These are phyloP conservation scores for Akanthomyces uredinophilus DNA, from an alignment of 2,329 filamentous ascomycete genomes.

Conservation along the genomic window DNA sequence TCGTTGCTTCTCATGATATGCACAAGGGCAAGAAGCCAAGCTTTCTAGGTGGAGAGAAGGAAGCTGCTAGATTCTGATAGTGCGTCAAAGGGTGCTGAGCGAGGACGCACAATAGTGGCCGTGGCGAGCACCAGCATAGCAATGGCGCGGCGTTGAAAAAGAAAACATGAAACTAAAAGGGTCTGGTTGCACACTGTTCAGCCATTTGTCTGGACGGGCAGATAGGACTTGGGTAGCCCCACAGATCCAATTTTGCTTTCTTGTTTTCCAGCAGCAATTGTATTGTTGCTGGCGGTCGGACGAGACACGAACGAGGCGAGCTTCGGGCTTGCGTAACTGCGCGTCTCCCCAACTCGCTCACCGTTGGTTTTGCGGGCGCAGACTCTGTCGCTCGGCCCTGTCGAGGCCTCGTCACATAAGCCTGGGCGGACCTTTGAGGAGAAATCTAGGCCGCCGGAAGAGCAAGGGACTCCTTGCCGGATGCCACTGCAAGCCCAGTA, in stretches of 20 bases:
- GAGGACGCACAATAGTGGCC: neutral
- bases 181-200: neutral
- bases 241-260: conserved; percentile 1
- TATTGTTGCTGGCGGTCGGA: neutral
- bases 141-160: neutral
- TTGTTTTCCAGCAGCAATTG: neutral
- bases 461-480: conserved; percentile 2
- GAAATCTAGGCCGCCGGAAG: conserved; percentile 7
- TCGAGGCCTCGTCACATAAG: neutral
- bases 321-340: neutral
- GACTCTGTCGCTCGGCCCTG: neutral
- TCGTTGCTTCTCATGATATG: conserved; percentile 2
- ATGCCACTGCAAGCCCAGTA: conserved; percentile 1
- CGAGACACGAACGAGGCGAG: neutral
- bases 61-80: neutral
- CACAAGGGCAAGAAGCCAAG: conserved; percentile 4
- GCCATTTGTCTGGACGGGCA: neutral
- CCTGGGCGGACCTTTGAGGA: neutral
- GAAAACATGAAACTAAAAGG: conserved; percentile 1
- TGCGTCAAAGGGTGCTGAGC: neutral
- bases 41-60: neutral
- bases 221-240: neutral
- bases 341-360: neutral
- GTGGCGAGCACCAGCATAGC: neutral
- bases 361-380: conserved; percentile 6